These are phyloP conservation scores for Alternaria gansuensis DNA, from an alignment of 2,329 filamentous ascomycete genomes.

Conservation along the genomic window DNA sequence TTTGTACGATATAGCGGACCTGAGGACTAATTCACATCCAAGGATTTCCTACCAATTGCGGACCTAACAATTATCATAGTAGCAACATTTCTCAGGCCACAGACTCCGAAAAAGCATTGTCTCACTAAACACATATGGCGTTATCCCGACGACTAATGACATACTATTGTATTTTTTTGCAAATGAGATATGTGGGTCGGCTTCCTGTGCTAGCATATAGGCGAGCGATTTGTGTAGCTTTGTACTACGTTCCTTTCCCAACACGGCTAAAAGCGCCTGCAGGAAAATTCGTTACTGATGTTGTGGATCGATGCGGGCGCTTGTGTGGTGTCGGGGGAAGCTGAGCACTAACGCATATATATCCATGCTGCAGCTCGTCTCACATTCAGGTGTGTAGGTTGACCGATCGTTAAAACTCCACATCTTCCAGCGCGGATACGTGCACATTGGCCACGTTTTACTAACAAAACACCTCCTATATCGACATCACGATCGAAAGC, in stretches of 20 bases:
- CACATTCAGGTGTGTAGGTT: background rate
- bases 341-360: background rate
- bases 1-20: background rate
- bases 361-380: background rate
- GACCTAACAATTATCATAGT: background rate
- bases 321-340: background rate
- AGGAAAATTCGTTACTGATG: background rate
- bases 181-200: constrained; percentile 1
- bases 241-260: background rate
- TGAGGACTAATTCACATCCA: background rate
- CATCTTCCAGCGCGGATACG: background rate
- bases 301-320: background rate
- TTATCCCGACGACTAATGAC: background rate
- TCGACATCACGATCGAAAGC: background rate
- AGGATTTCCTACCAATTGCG: background rate
- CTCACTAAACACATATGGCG: background rate
- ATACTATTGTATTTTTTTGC: background rate
- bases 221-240: background rate
- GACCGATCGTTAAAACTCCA: background rate
- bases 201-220: background rate
- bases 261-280: background rate
- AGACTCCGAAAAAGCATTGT: background rate
- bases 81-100: background rate
- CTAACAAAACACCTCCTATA: background rate
- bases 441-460: background rate